phyloP scores from a whole-genome alignment of 2,329 filamentous ascomycete species.

The Calonectria pauciramosa region DNA sequence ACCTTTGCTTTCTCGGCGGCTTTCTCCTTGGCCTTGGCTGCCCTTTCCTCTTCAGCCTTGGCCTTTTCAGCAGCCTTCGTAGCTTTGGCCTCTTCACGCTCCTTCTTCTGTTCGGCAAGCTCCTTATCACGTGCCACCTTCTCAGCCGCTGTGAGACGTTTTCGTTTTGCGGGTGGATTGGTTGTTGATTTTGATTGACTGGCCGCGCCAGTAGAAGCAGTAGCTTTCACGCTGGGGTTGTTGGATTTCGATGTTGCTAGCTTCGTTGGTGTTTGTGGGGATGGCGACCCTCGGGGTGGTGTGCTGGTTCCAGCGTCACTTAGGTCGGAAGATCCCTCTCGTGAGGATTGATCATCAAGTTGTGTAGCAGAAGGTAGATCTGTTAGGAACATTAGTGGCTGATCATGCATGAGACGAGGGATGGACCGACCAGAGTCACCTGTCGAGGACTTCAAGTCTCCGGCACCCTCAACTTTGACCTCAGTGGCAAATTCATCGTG shows the following conservation, averaged over 20 bases:
- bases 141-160: conserved; percentile 58
- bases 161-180: conserved; percentile 54
- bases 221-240: conserved; percentile 10
- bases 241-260: conserved; percentile 26
- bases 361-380: conserved; percentile 40
- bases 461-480: conserved; percentile 40
- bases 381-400: conserved; percentile 38
- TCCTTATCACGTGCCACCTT: conserved; percentile 57
- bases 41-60: conserved; percentile 54
- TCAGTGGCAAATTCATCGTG: conserved; percentile 61
- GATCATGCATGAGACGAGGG: too few species aligned
- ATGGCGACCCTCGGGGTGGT: conserved; percentile 53
- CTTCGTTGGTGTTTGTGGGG: conserved; percentile 51
- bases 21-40: conserved; percentile 48
- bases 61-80: conserved; percentile 48
- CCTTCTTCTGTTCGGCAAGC: conserved; percentile 54
- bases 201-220: not conserved
- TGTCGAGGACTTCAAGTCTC: conserved; percentile 36
- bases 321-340: conserved; percentile 51
- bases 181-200: conserved; percentile 39
- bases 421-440: conserved; percentile 42
- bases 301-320: conserved; percentile 60
- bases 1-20: conserved; percentile 56
- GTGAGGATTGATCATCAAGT: conserved; percentile 45
- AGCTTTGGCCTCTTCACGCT: conserved; percentile 48